A percentile compares a stretch with the other conserved stretches of the same genome.
Conservation (phyloP, 768 basidiomycete genomes). For the Tubosaeta sp. region DNA sequence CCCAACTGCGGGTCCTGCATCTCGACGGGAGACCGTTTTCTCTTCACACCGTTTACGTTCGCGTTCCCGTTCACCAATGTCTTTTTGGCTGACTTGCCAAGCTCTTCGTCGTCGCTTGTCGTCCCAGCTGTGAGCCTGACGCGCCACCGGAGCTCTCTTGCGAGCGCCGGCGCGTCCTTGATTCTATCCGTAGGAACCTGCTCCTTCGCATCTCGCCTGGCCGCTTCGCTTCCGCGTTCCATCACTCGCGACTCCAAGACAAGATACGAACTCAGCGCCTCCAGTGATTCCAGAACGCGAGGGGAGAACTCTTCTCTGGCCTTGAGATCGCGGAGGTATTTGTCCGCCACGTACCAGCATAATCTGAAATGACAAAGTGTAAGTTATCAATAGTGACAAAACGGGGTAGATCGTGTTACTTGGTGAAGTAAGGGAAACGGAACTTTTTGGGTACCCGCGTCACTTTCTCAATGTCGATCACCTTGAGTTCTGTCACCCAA, state of each 20-base stretch:
- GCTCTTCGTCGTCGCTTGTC: conserved; percentile 65
- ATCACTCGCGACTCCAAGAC: conserved; percentile 70
- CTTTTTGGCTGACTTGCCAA: conserved; percentile 23
- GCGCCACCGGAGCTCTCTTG: conserved; percentile 85
- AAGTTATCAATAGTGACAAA: conserved; percentile 1
- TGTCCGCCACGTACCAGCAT: conserved; percentile 89
- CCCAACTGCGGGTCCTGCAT: conserved; percentile 9
- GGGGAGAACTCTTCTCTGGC: conserved; percentile 45
- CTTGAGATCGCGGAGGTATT: conserved; percentile 70
- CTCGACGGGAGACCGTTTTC: conserved; percentile 32
- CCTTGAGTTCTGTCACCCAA: conserved; percentile 62
- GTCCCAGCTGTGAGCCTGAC: conserved; percentile 57
- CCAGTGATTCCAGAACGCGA: conserved; percentile 69
- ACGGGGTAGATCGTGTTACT: conserved; percentile 40
- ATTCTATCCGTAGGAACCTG: conserved; percentile 77
- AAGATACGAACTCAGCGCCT: conserved; percentile 71
- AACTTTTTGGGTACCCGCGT: conserved; percentile 94
- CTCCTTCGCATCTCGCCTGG: conserved; percentile 75
- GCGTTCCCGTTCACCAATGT: conserved; percentile 25
- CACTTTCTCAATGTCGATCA: conserved; percentile 87
- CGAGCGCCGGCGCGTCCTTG: conserved; percentile 76
- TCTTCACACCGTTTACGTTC: conserved; percentile 33
- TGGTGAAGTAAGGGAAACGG: conserved; percentile 77
- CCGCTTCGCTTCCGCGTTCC: conserved; percentile 65
- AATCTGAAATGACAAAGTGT: conserved; percentile 44